Percentiles rank a stretch among this genome's conserved stretches.
phyloP scores from a whole-genome alignment of 2,329 filamentous ascomycete genomes.

The Cladosporium sp. region DNA sequence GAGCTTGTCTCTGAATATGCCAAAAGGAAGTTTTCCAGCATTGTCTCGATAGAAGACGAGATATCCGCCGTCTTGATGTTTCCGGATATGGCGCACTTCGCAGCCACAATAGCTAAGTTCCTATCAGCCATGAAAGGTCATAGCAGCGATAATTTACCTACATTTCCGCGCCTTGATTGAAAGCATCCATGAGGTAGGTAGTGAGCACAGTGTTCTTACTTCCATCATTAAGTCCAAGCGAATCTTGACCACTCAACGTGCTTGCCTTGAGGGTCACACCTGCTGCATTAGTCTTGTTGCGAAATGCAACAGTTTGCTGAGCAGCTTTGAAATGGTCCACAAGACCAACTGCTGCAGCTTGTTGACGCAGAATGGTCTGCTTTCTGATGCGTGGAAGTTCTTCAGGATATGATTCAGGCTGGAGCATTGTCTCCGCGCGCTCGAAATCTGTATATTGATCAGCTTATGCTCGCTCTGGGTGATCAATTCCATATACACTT shows the following conservation, averaged over 20 bases:
- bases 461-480: not conserved
- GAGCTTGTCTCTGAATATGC: slow-evolving; percentile 54
- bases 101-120: slow-evolving; percentile 56
- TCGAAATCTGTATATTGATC: slow-evolving; percentile 48
- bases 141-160: not conserved
- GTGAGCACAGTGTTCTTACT: slow-evolving; percentile 63
- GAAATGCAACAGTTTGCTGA: slow-evolving; percentile 55
- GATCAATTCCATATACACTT: not conserved
- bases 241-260: slow-evolving; percentile 58
- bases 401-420: slow-evolving; percentile 56
- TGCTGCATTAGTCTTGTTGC: slow-evolving; percentile 56
- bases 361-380: slow-evolving; percentile 52
- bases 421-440: slow-evolving; percentile 52
- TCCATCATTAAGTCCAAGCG: slow-evolving; percentile 62
- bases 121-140: not conserved
- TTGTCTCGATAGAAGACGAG: slow-evolving; percentile 64
- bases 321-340: not conserved
- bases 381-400: slow-evolving; percentile 58
- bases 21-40: slow-evolving; percentile 54
- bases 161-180: slow-evolving; percentile 69
- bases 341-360: slow-evolving; percentile 45
- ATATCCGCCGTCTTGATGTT: slow-evolving; percentile 53
- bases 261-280: slow-evolving; percentile 62
- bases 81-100: slow-evolving; percentile 60
- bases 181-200: slow-evolving; percentile 65